Percentiles rank a stretch among this genome's conserved stretches.
Evolutionary conservation across 352 stramenopile genomes (phyloP).

Genomic region (Phytophthora palmivora): DNA sequence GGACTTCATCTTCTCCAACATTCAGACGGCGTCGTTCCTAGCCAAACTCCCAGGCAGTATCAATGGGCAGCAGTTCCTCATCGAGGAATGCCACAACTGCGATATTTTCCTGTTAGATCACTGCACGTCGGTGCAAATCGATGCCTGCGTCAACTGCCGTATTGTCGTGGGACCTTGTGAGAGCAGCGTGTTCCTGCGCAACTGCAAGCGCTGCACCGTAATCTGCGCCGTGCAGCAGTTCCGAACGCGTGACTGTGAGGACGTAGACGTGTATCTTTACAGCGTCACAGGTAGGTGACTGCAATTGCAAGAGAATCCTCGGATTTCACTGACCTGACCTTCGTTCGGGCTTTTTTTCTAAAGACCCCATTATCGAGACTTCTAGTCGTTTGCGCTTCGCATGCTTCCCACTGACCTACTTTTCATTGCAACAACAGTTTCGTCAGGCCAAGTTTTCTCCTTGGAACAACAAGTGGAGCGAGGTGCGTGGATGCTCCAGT

Average conservation of each 20-base stretch:
- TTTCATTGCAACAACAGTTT: slow-evolving; percentile 76
- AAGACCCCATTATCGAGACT: slow-evolving; percentile 79
- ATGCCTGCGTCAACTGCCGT: slow-evolving; percentile 72
- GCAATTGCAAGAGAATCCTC: not conserved
- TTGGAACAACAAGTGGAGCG: slow-evolving; percentile 87
- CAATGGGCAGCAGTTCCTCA: slow-evolving; percentile 82
- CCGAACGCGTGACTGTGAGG: slow-evolving; percentile 67
- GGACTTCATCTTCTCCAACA: slow-evolving; percentile 72
- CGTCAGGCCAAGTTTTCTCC: slow-evolving; percentile 71
- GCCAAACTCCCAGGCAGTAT: slow-evolving; percentile 66
- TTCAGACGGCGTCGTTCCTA: slow-evolving; percentile 48
- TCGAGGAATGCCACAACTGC: slow-evolving; percentile 76
- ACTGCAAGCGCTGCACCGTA: slow-evolving; percentile 70
- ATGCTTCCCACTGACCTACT: slow-evolving; percentile 73
- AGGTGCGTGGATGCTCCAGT: slow-evolving; percentile 39
- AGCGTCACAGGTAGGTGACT: slow-evolving; percentile 50
- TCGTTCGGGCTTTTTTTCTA: not conserved
- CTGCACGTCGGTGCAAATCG: slow-evolving; percentile 81
- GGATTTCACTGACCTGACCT: not conserved
- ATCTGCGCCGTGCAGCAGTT: slow-evolving; percentile 80
- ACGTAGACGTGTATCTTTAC: slow-evolving; percentile 74
- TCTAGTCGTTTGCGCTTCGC: slow-evolving; percentile 65
- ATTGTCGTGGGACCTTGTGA: slow-evolving; percentile 77
- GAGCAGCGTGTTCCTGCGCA: slow-evolving; percentile 73
- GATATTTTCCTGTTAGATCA: slow-evolving; percentile 83